These are phyloP conservation scores for Aureoboletus auriporus DNA, from an alignment of 768 basidiomycete genomes.

Conservation along the genomic window DNA sequence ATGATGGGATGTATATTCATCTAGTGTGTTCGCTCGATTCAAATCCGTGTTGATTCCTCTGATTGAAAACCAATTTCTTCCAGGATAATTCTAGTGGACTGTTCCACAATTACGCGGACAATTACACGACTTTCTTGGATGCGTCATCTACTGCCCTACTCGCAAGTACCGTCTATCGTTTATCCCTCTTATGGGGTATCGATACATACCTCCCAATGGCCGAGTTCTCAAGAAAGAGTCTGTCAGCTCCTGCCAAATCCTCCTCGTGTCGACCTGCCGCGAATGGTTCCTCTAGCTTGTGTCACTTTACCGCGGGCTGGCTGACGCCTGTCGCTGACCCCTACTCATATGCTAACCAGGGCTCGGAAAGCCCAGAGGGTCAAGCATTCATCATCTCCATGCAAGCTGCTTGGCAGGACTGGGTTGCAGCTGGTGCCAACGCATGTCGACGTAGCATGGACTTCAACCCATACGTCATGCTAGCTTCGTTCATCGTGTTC, in stretches of 20 bases:
- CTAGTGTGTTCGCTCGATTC: slow-evolving; percentile 40
- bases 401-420: slow-evolving; percentile 73
- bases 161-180: slow-evolving; percentile 71
- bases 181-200: slow-evolving; percentile 51
- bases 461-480: background rate
- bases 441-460: slow-evolving; percentile 3
- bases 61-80: background rate
- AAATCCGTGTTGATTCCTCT: background rate
- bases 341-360: slow-evolving; percentile 42
- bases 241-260: slow-evolving; percentile 23
- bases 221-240: slow-evolving; percentile 45
- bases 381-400: slow-evolving; percentile 78
- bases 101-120: slow-evolving; percentile 72
- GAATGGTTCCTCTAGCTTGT: slow-evolving; percentile 18
- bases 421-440: slow-evolving; percentile 58
- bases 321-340: slow-evolving; percentile 76
- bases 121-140: slow-evolving; percentile 61
- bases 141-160: slow-evolving; percentile 70
- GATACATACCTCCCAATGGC: slow-evolving; percentile 53
- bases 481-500: background rate
- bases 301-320: slow-evolving; percentile 62
- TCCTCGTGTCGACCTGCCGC: slow-evolving; percentile 46
- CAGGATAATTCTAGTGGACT: slow-evolving; percentile 11
- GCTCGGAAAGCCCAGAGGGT: slow-evolving; percentile 63
- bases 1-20: slow-evolving; percentile 60